Evolutionary conservation across 768 basidiomycete genomes (phyloP).

Genomic region (Podaxis carcinomalis): DNA sequence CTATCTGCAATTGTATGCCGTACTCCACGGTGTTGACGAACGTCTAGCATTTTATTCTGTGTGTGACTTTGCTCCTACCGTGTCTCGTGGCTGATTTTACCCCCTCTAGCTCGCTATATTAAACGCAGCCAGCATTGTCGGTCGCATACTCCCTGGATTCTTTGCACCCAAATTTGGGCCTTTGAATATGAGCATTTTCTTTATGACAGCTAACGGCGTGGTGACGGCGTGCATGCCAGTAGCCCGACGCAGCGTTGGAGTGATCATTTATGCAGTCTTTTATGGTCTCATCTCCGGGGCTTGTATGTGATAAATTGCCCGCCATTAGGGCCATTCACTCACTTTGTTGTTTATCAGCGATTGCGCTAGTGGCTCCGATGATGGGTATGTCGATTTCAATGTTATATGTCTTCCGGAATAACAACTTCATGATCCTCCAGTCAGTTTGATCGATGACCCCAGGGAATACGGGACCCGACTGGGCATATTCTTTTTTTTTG

Average conservation of each 20-base stretch:
- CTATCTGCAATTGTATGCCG: slow-evolving; percentile 46
- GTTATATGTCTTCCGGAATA: not conserved
- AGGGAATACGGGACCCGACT: slow-evolving; percentile 46
- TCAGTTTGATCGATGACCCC: slow-evolving; percentile 30
- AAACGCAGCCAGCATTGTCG: slow-evolving; percentile 48
- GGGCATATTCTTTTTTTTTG: slow-evolving; percentile 39
- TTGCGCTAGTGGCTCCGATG: slow-evolving; percentile 26
- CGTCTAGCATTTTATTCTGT: slow-evolving; percentile 49
- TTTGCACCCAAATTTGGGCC: slow-evolving; percentile 39
- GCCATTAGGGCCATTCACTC: not conserved
- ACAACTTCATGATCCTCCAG: slow-evolving; percentile 14
- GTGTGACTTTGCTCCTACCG: slow-evolving; percentile 3
- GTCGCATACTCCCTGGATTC: slow-evolving; percentile 43
- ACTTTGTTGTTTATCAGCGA: slow-evolving; percentile 8
- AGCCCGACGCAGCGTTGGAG: slow-evolving; percentile 27
- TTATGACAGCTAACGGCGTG: slow-evolving; percentile 27
- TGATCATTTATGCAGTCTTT: slow-evolving; percentile 34
- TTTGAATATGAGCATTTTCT: slow-evolving; percentile 35
- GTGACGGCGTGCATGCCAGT: slow-evolving; percentile 40
- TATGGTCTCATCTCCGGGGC: slow-evolving; percentile 47
- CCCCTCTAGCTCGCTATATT: slow-evolving; percentile 41
- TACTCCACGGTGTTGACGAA: slow-evolving; percentile 34
- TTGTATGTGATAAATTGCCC: slow-evolving; percentile 17
- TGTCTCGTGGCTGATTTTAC: not conserved
- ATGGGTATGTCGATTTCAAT: slow-evolving; percentile 19